These are phyloP conservation scores for Quercus parvula DNA, from an alignment of 306 rosid genomes.

Conservation along the genomic window DNA sequence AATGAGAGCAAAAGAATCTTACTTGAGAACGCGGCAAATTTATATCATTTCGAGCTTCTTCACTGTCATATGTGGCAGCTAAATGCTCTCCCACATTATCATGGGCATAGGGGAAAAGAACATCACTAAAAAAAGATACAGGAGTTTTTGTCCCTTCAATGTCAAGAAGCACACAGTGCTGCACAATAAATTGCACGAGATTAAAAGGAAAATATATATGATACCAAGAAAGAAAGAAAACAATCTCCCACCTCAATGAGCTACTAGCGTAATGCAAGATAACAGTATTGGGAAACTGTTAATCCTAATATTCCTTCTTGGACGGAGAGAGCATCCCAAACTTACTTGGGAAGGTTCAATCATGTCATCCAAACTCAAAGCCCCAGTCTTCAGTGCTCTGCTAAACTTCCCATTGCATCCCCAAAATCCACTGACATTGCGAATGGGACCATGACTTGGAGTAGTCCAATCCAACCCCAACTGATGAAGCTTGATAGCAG, in stretches of 20 bases:
- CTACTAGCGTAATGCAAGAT: too few species aligned
- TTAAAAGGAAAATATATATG: too few species aligned
- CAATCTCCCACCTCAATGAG: background rate
- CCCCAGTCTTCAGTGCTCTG: conserved; percentile 52
- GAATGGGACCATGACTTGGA: conserved; percentile 67
- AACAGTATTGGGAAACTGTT: too few species aligned
- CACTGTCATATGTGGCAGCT: conserved; percentile 60
- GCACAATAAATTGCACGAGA: conserved; percentile 23
- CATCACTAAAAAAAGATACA: conserved; percentile 83
- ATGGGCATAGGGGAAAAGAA: conserved; percentile 88
- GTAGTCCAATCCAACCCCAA: conserved; percentile 82
- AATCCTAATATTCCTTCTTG: too few species aligned
- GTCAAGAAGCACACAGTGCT: conserved; percentile 89
- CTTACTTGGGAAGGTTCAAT: conserved; percentile 47
- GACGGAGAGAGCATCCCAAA: conserved; percentile 1
- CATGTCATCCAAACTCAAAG: conserved; percentile 22
- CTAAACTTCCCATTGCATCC: conserved; percentile 40
- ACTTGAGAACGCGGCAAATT: conserved; percentile 71
- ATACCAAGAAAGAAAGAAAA: background rate
- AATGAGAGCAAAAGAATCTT: conserved; percentile 13
- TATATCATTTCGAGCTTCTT: conserved; percentile 72
- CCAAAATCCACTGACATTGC: conserved; percentile 42
- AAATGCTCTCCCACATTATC: conserved; percentile 82
- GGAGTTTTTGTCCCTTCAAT: conserved; percentile 96
- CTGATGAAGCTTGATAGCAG: conserved; percentile 82